These are phyloP conservation scores for Tricholoma saponaceum DNA, from an alignment of 768 basidiomycete species.

Conservation along the genomic window DNA sequence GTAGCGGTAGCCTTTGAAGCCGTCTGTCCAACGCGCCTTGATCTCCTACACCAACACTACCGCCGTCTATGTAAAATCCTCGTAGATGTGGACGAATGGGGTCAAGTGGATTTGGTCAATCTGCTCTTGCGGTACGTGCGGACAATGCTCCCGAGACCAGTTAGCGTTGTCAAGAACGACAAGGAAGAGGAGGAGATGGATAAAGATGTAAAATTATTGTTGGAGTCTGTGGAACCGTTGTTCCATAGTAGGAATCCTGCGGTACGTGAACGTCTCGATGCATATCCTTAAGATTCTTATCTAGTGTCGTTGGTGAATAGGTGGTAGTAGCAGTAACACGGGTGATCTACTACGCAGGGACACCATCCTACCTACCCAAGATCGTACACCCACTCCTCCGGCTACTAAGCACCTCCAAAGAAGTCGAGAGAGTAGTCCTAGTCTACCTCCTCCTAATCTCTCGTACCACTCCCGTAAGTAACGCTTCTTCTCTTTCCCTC, in stretches of 20 bases:
- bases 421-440: conserved; percentile 72
- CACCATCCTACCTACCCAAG: conserved; percentile 49
- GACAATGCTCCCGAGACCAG: conserved; percentile 73
- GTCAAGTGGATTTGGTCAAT: conserved; percentile 76
- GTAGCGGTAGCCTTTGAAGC: conserved; percentile 82
- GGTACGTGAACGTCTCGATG: conserved; percentile 39
- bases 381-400: conserved; percentile 72
- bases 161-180: conserved; percentile 25
- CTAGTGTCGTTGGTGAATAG: conserved; percentile 29
- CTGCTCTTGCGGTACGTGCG: conserved; percentile 81
- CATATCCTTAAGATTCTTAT: too few species aligned
- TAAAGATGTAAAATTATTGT: conserved; percentile 69
- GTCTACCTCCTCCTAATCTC: conserved; percentile 68
- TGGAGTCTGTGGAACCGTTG: conserved; percentile 69
- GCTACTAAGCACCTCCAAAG: conserved; percentile 62
- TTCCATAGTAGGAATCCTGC: conserved; percentile 87
- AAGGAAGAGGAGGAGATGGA: conserved; percentile 56
- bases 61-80: conserved; percentile 79
- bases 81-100: conserved; percentile 96
- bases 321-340: conserved; percentile 77
- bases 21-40: conserved; percentile 83
- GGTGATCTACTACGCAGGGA: conserved; percentile 69
- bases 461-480: conserved; percentile 58
- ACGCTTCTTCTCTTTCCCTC: neutral
- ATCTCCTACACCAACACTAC: conserved; percentile 87